Evolutionary conservation across 345 rosid genomes (phyloP).

Genomic region (Bretschneidera sinensis): DNA sequence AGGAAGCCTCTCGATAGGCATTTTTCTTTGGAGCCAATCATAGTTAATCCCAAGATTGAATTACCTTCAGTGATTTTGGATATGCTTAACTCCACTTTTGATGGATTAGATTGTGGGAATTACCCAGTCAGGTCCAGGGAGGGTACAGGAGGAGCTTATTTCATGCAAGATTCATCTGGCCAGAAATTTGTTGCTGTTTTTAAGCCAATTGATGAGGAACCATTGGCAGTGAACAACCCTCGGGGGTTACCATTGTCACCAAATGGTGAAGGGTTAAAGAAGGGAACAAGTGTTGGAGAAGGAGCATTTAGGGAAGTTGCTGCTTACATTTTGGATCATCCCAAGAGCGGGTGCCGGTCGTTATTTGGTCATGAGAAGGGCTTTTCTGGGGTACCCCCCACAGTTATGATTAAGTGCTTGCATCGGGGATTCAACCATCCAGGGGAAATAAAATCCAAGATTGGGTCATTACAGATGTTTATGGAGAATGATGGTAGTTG

Average conservation of each 20-base stretch:
- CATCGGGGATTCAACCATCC: slow-evolving; percentile 75
- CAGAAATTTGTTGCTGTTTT: slow-evolving; percentile 63
- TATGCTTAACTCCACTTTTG: slow-evolving; percentile 46
- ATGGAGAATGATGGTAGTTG: slow-evolving; percentile 70
- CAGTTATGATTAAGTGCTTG: slow-evolving; percentile 63
- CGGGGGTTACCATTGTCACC: slow-evolving; percentile 58
- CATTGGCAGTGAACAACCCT: slow-evolving; percentile 80
- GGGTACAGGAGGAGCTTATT: slow-evolving; percentile 88
- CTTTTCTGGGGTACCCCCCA: slow-evolving; percentile 86
- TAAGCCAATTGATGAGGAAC: slow-evolving; percentile 89
- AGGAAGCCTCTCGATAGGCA: slow-evolving; percentile 23
- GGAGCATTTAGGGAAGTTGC: slow-evolving; percentile 92
- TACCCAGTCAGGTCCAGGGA: slow-evolving; percentile 60
- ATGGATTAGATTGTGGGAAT: slow-evolving; percentile 57
- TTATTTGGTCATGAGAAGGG: slow-evolving; percentile 40
- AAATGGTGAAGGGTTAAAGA: slow-evolving; percentile 79
- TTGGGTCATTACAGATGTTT: slow-evolving; percentile 86
- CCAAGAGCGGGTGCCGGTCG: slow-evolving; percentile 29
- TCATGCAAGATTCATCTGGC: slow-evolving; percentile 68
- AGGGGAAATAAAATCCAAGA: slow-evolving; percentile 38
- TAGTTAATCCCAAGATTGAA: slow-evolving; percentile 31
- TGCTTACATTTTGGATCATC: slow-evolving; percentile 80
- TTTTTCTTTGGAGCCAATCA: slow-evolving; percentile 51
- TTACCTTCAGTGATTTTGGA: slow-evolving; percentile 40
- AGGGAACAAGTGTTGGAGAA: slow-evolving; percentile 82